These are phyloP conservation scores for Guadua angustifolia DNA, from an alignment of 176 grass and related monocot species.

Conservation along the genomic window DNA sequence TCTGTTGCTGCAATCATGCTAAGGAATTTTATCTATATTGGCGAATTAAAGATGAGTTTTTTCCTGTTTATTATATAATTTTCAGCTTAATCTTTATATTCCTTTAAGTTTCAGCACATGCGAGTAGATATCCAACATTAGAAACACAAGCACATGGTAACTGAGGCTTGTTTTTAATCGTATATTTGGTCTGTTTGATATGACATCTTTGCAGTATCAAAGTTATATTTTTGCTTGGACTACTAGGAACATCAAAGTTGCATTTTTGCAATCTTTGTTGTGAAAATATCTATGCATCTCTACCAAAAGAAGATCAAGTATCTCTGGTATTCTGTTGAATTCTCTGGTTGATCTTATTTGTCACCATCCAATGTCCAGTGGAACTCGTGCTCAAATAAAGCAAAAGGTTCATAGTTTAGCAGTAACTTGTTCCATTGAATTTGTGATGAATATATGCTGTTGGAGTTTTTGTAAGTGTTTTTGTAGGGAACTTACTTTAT, in stretches of 20 bases:
- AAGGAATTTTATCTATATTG: background rate
- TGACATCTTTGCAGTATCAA: background rate
- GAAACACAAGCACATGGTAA: background rate
- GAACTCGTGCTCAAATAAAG: constrained; percentile 35
- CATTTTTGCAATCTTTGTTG: background rate
- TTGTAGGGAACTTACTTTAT: too few relatives aligned
- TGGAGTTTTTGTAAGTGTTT: background rate
- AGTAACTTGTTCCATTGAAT: background rate
- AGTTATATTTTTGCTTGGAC: constrained; percentile 1
- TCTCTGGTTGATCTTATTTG: background rate
- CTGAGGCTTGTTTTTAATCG: background rate
- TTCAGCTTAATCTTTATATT: background rate
- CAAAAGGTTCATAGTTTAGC: constrained; percentile 6
- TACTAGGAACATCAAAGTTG: constrained; percentile 7
- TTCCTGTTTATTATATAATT: background rate
- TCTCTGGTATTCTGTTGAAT: background rate
- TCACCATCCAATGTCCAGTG: background rate
- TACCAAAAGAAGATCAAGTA: background rate
- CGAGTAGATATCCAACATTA: background rate
- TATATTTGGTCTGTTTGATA: background rate
- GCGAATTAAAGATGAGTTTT: background rate
- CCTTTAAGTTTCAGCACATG: background rate
- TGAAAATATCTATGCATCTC: constrained; percentile 10
- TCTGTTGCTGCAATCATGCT: background rate
- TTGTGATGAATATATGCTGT: constrained; percentile 10